Base-by-base conservation (phyloP, 306 rosid genomes). In the Ceratonia siliqua region DNA sequence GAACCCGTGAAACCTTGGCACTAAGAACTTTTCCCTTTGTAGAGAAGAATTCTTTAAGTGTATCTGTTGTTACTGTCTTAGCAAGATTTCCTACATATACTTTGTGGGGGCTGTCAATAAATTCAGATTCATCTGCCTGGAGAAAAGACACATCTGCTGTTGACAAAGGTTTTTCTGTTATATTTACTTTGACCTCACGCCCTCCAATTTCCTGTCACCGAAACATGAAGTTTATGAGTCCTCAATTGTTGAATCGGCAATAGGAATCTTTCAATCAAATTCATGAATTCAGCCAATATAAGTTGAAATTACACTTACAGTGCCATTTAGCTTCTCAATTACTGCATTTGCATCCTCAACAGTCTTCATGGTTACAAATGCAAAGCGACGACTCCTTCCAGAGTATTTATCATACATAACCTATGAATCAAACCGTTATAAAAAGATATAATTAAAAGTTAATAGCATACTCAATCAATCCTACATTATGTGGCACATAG, bases 331-430 rank as follows among this genome's bases (percentile, higher is more conserved):
- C 79, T 94, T 94, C 85, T 94, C 98, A 57, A 79, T 49, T 42
- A 67, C 91, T 38, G 87, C 83, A 75, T 82, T 90, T 70, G 98
- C 98, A 73, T 91, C 98, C 42, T 91, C 97, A 73, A 88, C 86
- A 0, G 96, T 87, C 89, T 80, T 90, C 87, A 86, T 82, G 0
- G 87, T 86, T 35, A 87, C 97, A 82, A 94, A 94, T 41, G 90
- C 98, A 81, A 94, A 94, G 46, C 98, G 90, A 1, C 98, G 96
- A 69, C 97, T 94, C 84, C 95, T 84, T 65, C 90, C 89, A 43
- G 97, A 91, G 85, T 91, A 94, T 75, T 94, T 94, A 62, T 91
- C 97, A 79, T 86, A 90, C 97, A 91, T 91, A 50, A 94, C 98
- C 98, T 94, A 77, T 33, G 27, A 72, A 80, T 49, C 69, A 81